Conservation (phyloP, 1,284 basidiomycete species). For the Cryptococcus sp. region DNA sequence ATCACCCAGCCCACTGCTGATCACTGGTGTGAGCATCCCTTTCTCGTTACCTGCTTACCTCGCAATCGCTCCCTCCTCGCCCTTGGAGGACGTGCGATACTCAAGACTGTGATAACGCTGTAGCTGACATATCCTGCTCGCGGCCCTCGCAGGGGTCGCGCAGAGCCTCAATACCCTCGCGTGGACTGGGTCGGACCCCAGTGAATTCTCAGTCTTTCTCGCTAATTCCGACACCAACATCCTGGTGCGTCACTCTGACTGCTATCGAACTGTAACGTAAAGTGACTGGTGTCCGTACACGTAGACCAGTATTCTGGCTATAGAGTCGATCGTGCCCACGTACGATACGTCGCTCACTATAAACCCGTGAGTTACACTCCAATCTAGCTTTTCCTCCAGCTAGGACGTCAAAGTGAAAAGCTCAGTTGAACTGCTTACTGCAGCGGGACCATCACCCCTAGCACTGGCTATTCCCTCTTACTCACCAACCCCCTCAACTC, state of each 20-base stretch:
- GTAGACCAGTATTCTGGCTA: constrained; percentile 35
- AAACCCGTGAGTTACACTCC: constrained; percentile 31
- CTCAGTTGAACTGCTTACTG: background rate
- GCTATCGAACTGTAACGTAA: background rate
- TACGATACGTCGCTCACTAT: constrained; percentile 36
- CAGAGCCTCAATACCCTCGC: constrained; percentile 40
- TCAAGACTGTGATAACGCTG: background rate
- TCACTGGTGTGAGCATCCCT: constrained; percentile 33
- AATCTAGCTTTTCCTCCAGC: background rate
- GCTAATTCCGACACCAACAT: constrained; percentile 37
- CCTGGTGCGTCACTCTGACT: constrained; percentile 29
- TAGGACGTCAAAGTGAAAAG: background rate
- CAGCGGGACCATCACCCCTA: constrained; percentile 28
- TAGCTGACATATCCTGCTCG: too few species aligned
- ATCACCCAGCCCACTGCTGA: constrained; percentile 28
- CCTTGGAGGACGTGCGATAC: background rate
- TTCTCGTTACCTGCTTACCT: background rate
- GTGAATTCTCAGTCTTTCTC: constrained; percentile 43
- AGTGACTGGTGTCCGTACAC: background rate
- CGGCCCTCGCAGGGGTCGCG: constrained; percentile 33
- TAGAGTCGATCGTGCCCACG: constrained; percentile 24
- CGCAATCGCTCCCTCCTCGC: background rate
- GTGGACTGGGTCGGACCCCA: constrained; percentile 32
- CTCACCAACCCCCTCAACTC: constrained; percentile 64
- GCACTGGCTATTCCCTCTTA: constrained; percentile 60